phyloP scores from a whole-genome alignment of 2,329 filamentous ascomycete species.

The Monosporascus sp. region DNA sequence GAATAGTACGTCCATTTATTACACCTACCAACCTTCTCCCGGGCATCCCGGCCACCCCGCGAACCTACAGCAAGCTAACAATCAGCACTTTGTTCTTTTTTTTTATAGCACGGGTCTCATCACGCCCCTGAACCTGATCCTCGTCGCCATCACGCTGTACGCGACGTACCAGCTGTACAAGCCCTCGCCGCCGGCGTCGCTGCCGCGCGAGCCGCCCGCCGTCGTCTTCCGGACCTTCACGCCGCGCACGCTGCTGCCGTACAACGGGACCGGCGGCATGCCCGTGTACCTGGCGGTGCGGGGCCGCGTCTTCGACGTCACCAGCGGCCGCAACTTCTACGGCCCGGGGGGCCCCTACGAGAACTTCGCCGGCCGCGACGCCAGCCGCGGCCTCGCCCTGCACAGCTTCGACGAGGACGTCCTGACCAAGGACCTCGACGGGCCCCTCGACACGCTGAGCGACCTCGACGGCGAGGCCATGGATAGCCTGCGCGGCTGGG shows the following conservation, averaged over 20 bases:
- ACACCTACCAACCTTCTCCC: conserved; percentile 1
- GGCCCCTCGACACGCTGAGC: conserved; percentile 69
- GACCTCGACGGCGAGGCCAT: conserved; percentile 69
- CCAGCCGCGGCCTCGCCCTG: conserved; percentile 78
- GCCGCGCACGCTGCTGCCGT: conserved; percentile 75
- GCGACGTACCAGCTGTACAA: conserved; percentile 52
- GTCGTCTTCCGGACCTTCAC: conserved; percentile 66
- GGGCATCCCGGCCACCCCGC: neutral
- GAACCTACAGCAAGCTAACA: neutral
- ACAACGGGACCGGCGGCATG: conserved; percentile 67
- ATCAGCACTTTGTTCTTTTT: conserved; percentile 3
- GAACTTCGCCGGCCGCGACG: conserved; percentile 94
- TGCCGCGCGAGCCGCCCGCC: conserved; percentile 51
- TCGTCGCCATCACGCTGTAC: conserved; percentile 52
- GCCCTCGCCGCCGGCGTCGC: conserved; percentile 38
- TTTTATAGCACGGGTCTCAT: conserved; percentile 37
- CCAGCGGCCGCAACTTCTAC: conserved; percentile 85
- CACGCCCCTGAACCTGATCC: conserved; percentile 60
- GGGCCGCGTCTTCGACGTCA: conserved; percentile 87
- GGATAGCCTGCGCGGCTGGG: conserved; percentile 84
- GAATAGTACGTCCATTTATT: conserved; percentile 24
- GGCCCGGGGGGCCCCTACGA: conserved; percentile 91
- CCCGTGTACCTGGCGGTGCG: conserved; percentile 90
- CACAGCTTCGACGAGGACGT: conserved; percentile 94
- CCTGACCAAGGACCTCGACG: conserved; percentile 86